Evolutionary conservation across 2,329 filamentous ascomycete genomes (phyloP).

Genomic region (Colletotrichum gloeosporioides): DNA sequence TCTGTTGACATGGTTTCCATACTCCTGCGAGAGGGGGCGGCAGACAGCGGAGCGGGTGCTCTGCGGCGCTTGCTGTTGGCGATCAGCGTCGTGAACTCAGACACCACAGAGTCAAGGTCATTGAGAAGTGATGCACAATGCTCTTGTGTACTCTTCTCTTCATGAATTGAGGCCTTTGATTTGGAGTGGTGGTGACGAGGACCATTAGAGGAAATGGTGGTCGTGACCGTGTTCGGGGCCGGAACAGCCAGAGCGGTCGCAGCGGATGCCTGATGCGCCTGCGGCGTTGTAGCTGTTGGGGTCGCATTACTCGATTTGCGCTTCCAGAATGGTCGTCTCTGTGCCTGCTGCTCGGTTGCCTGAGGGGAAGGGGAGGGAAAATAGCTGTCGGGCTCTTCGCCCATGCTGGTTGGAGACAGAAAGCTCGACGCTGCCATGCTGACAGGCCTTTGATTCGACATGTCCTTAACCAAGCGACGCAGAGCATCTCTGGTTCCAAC

Average conservation of each 20-base stretch:
- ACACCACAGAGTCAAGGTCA: constrained; percentile 83
- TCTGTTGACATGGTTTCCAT: constrained; percentile 83
- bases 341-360: constrained; percentile 60
- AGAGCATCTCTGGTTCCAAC: constrained; percentile 89
- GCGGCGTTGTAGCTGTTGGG: constrained; percentile 46
- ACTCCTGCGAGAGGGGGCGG: constrained; percentile 59
- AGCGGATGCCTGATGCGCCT: constrained; percentile 41
- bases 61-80: constrained; percentile 81
- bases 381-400: constrained; percentile 61
- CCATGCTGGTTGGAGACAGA: constrained; percentile 37
- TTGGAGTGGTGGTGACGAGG: constrained; percentile 37
- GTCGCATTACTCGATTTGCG: constrained; percentile 76
- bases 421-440: constrained; percentile 39
- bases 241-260: constrained; percentile 48
- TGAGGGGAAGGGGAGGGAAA: constrained; percentile 40
- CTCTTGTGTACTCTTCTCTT: constrained; percentile 75
- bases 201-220: constrained; percentile 34
- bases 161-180: constrained; percentile 45
- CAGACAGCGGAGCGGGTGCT: constrained; percentile 56
- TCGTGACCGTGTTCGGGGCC: constrained; percentile 40
- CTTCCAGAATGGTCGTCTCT: constrained; percentile 81
- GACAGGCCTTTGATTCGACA: constrained; percentile 66
- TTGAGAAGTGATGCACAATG: constrained; percentile 83
- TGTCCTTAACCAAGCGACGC: constrained; percentile 84
- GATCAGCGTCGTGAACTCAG: constrained; percentile 81